These are phyloP conservation scores for Coemansia sp. DNA, from an alignment of 192 early-diverging fungal genomes.

Conservation along the genomic window DNA sequence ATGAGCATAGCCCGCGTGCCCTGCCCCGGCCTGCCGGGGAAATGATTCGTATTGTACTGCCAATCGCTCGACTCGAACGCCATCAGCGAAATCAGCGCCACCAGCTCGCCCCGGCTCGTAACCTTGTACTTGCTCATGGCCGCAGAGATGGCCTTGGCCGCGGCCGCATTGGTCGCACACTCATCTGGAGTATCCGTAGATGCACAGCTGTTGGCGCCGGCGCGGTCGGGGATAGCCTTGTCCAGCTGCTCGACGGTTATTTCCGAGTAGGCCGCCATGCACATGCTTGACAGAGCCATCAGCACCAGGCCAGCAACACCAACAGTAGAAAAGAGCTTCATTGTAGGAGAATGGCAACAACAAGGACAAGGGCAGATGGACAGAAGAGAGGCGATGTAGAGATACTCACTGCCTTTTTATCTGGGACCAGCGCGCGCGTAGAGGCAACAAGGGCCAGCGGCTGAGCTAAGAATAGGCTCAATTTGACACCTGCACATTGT, in stretches of 20 bases:
- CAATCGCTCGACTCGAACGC: constrained; percentile 38
- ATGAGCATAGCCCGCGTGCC: constrained; percentile 46
- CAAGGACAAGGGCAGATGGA: no score
- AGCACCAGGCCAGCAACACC: neutral
- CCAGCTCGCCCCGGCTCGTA: constrained; percentile 22
- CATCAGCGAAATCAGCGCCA: constrained; percentile 37
- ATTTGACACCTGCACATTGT: no score
- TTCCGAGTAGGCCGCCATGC: neutral
- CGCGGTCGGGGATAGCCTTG: constrained; percentile 2
- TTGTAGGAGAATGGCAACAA: neutral
- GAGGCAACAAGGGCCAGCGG: no score
- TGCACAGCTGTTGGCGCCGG: constrained; percentile 1
- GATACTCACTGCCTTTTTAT: no score
- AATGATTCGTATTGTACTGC: constrained; percentile 47
- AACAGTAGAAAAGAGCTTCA: constrained; percentile 7
- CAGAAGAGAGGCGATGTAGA: no score
- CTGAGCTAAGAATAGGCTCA: no score
- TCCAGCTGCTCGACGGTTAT: constrained; percentile 1
- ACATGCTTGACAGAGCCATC: neutral
- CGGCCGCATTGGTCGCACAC: constrained; percentile 25
- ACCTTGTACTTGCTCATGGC: constrained; percentile 36
- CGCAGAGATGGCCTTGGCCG: constrained; percentile 21
- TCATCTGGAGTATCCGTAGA: constrained; percentile 6
- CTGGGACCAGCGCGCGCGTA: no score
- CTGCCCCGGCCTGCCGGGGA: constrained; percentile 38